Base-by-base conservation (phyloP, 495 filamentous ascomycete genomes). In the Evernia prunastri region DNA sequence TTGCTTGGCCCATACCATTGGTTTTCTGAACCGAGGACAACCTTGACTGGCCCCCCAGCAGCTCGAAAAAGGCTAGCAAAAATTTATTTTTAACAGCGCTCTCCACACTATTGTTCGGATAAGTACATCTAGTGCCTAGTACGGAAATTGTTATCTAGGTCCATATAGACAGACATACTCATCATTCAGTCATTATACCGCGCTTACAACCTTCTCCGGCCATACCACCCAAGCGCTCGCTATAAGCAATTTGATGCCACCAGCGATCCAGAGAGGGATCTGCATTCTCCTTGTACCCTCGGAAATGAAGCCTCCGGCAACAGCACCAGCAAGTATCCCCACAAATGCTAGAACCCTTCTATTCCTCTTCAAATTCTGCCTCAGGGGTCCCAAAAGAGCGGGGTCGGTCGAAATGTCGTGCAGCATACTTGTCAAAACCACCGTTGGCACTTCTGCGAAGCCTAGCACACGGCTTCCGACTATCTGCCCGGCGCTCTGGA, bases 401-500 rank as follows among this genome's bases (percentile, higher is more conserved):
- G 84, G 81, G 63, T 88, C 83, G n/a, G 82, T 82, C 13, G 83
- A 79, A 59, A 90, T 73, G 67, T 89, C 87, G 68, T 84, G 87
- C 66, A 90, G 84, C 27, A 89, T 78, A 65, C 81, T 87, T 3
- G 88, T 91, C 69, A 90, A 72, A 18, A 92, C 89, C 31, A 87
- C 87, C 3, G 86, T 87, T 18, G 89, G 88, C 43, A 92, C 81
- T 72, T 90, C 87, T 61, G 82, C 82, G 66, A 85, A 82, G 2
- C 85, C 85, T 49, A 92, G 72, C 15, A 82, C 71, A 8, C 89
- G 79, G 63, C 79, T 84, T 59, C 82, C 82, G 6, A 86, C 82
- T 66, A 90, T 89, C 68, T 86, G 85, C 1, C 87, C 87, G 15
- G 84, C 86, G 40, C 82, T 84, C 71, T 91, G 87, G 72, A 90